A percentile compares a stretch with the other conserved stretches of the same genome.
phyloP scores from a whole-genome alignment of 768 basidiomycete species.

The Podaxis pistillaris region DNA sequence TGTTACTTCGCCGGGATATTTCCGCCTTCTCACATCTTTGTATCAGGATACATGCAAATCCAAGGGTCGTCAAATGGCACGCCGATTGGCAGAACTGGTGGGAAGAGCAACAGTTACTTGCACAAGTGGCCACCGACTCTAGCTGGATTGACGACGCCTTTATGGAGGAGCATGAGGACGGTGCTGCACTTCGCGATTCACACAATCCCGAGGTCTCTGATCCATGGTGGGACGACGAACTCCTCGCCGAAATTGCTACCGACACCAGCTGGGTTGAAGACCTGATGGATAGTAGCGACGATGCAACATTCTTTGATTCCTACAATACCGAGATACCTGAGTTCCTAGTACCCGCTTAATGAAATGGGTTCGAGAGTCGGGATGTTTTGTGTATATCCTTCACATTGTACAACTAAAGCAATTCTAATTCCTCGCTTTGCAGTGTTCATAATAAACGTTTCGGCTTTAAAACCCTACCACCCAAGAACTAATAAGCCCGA shows the following conservation, averaged over 20 bases:
- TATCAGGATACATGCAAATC: constrained; percentile 12
- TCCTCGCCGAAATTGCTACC: not conserved
- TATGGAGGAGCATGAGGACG: not conserved
- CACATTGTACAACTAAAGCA: too few relatives aligned
- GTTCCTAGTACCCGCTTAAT: not conserved
- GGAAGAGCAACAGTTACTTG: not conserved
- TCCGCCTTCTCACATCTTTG: not conserved
- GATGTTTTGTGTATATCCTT: too few relatives aligned
- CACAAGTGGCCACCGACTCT: not conserved
- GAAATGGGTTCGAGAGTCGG: not conserved
- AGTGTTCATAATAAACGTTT: too few relatives aligned
- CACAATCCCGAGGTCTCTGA: not conserved
- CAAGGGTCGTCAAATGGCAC: constrained; percentile 16
- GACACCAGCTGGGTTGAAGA: constrained; percentile 2
- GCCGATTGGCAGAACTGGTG: constrained; percentile 1
- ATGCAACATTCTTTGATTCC: not conserved
- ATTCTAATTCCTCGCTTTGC: too few relatives aligned
- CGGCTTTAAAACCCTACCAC: too few relatives aligned
- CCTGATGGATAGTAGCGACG: not conserved
- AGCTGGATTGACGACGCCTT: not conserved
- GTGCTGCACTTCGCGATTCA: not conserved
- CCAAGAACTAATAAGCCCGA: too few relatives aligned
- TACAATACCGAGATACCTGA: not conserved
- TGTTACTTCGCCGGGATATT: not conserved
- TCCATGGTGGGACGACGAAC: not conserved